Evolutionary conservation across 2,329 filamentous ascomycete genomes (phyloP), one percentile per base, ranked within the genome.

Genomic region (Neofusicoccum sp.): DNA sequence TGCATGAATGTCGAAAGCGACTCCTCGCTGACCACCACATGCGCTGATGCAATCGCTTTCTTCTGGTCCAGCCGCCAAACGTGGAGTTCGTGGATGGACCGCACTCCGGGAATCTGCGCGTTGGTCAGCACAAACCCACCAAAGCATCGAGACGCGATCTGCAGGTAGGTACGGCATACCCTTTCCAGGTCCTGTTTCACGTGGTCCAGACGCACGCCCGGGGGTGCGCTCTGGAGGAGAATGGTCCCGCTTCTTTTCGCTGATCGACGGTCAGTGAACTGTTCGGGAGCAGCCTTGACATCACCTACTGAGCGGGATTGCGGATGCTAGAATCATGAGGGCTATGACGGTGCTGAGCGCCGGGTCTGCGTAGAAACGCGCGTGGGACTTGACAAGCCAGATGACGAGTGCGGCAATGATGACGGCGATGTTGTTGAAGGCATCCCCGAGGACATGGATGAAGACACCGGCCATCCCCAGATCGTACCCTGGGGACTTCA

Each of bases 381-480:
- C 79, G 1, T 84, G 78, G 34, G 83, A 86, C 34, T 81, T 71
- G 0, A 83, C 79, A 63, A 87, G 79, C 89, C 89, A 92, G 72
- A 93, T 89, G 36, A 91, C 80, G 2, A 88, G 70, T 0, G 88
- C 89, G 0, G 89, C 84, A 39, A 88, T 78, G 54, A 92, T 91
- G 64, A 93, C 89, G 8, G 89, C 89, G 9, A 92, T 74, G 68
- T 93, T 93, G 77, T 92, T 93, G 66, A 89, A 80, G 4, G 89
- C 88, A 69, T 93, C 90, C 36, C 89, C 87, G 2, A 90, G 70
- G 31, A 93, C 84, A 69, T 93, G 90, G 12, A 91, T 76, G 9
- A 93, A 71, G 1, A 91, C 89, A 1, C 87, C 89, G 65, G 90
- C 77, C 80, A 91, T 88, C 9, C 87, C 89, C n/a, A 93, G 79